Conservation (phyloP, 257 asterid genomes). For the Voacanga thouarsii region DNA sequence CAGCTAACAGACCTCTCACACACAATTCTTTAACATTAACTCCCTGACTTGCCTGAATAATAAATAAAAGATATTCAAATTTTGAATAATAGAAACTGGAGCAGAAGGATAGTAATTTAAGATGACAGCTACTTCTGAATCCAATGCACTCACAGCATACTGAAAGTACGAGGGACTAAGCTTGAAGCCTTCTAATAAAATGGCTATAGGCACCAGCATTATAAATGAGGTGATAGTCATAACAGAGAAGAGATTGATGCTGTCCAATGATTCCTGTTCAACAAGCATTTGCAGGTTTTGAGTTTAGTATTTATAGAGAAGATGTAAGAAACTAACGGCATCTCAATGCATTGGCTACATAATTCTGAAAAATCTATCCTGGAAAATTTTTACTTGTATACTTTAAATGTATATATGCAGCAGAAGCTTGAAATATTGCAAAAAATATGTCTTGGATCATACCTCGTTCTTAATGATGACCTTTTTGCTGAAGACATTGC, state of each 20-base stretch:
- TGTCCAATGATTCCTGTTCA: slow-evolving; percentile 73
- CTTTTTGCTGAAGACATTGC: slow-evolving; percentile 77
- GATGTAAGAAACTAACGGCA: neutral
- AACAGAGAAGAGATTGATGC: slow-evolving; percentile 73
- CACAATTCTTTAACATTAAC: slow-evolving; percentile 53
- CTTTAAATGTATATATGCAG: no score
- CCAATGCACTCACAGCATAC: slow-evolving; percentile 47
- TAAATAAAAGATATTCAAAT: slow-evolving; percentile 2
- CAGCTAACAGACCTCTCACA: slow-evolving; percentile 55
- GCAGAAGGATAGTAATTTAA: neutral
- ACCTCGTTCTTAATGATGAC: slow-evolving; percentile 77
- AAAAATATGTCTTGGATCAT: neutral
- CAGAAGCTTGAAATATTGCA: neutral
- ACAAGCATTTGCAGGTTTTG: neutral
- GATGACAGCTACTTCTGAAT: neutral
- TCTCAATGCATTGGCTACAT: neutral
- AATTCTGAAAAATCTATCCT: neutral
- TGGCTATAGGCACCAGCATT: slow-evolving; percentile 56
- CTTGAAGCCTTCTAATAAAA: slow-evolving; percentile 69
- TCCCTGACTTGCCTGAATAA: slow-evolving; percentile 68
- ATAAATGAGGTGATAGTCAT: slow-evolving; percentile 70
- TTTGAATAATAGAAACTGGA: neutral
- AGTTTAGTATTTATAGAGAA: neutral
- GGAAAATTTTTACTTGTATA: neutral
- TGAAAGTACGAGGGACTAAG: slow-evolving; percentile 66